These are phyloP conservation scores for Hamamelis virginiana DNA, from an alignment of 164 flowering plant genomes.

Conservation along the genomic window DNA sequence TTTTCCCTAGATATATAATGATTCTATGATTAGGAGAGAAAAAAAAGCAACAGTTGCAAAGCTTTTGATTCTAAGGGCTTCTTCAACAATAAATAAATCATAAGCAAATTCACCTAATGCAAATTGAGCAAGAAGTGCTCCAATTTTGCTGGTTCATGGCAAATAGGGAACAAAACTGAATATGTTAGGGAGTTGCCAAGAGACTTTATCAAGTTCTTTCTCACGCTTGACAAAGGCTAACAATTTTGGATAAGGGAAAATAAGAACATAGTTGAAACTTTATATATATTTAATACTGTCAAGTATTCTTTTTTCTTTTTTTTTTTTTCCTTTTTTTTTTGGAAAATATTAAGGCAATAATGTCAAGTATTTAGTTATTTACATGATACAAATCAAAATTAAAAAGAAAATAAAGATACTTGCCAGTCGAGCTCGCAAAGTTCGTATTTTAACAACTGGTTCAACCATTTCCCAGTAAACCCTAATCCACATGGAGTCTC, in stretches of 20 bases:
- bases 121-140: neutral
- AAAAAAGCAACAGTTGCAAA: neutral
- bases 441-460: conserved; percentile 74
- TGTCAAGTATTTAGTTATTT: neutral
- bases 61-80: neutral
- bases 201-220: neutral
- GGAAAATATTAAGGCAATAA: conserved; percentile 1
- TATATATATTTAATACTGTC: neutral
- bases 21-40: neutral
- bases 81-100: neutral
- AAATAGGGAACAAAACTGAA: neutral
- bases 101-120: neutral
- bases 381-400: neutral
- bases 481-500: conserved; percentile 72
- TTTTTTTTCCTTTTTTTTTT: no score
- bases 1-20: no score
- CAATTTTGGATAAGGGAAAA: neutral
- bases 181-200: neutral
- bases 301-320: neutral
- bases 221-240: neutral
- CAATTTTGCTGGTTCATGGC: neutral
- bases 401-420: conserved; percentile 20
- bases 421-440: conserved; percentile 90
- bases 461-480: conserved; percentile 88
- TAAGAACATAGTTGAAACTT: neutral